Evolutionary conservation across 2,329 filamentous ascomycete genomes (phyloP), one percentile per base, ranked within the genome.

Genomic region (Colletotrichum gigasporum): DNA sequence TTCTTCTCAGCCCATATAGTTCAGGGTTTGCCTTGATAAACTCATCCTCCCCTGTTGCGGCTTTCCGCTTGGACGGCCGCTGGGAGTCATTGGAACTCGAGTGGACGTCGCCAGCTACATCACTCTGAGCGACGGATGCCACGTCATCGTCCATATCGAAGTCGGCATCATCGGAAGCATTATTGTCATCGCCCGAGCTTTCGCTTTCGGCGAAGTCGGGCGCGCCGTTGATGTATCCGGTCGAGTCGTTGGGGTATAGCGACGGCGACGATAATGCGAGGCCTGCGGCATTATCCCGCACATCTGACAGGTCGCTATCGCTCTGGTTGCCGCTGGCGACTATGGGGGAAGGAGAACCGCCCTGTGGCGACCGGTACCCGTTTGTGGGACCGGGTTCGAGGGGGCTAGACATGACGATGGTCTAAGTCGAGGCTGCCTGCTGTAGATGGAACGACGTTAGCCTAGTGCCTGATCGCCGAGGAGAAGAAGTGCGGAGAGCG

Each of bases 21-120:
- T 97, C 94, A 44, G 96, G 96, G 73, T 99, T 97, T 73, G 93
- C 91, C 72, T 90, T 87, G 71, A 98, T 97, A 74, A 90, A 94
- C 47, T 94, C 90, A 63, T 96, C 91, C 71, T 96, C 92, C 53
- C 90, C 89, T 35, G 87, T 75, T 74, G 84, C 76, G 69, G 84
- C 78, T 80, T 92, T 91, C 79, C 94, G 91, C 83, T 97, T 97
- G 66, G 84, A 79, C 51, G 85, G 86, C 73, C 88, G 85, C 67
- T 85, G 85, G 42, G 90, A 92, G 71, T 90, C 90, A 71, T 88
- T 86, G 47, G 93, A 96, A 73, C 87, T 88, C 69, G 90, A 92
- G 72, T 85, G 82, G 69, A 85, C 85, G 66, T 85, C 83, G 52
- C 80, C 78, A 52, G 73, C 77, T 58, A 76, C 79, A 55, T 84